Evolutionary conservation across 1,284 basidiomycete species (phyloP).

Genomic region (Cutaneotrichosporon mucoides): DNA sequence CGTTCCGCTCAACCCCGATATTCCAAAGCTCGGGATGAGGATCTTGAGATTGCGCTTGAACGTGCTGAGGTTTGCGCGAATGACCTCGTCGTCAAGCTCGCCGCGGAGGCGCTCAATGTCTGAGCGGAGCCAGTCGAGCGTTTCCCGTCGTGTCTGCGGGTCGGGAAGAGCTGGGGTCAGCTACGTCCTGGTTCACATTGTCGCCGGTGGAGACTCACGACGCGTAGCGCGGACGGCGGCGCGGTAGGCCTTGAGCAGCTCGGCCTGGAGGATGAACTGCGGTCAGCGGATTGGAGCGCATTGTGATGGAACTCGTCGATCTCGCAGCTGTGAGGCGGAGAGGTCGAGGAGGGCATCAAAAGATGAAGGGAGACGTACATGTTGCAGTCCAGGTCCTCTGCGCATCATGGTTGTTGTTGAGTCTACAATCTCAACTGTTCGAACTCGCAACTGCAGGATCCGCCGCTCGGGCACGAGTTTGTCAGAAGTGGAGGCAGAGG

Average conservation of each 20-base stretch:
- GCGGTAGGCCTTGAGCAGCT: slow-evolving; percentile 43
- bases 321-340: background rate
- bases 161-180: slow-evolving; percentile 42
- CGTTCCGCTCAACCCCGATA: slow-evolving; percentile 26
- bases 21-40: slow-evolving; percentile 33
- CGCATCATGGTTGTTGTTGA: background rate
- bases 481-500: too few species aligned
- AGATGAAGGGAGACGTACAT: slow-evolving; percentile 23
- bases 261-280: slow-evolving; percentile 46
- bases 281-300: background rate
- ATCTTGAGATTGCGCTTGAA: slow-evolving; percentile 39
- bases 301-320: background rate
- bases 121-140: slow-evolving; percentile 43
- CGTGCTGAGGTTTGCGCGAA: slow-evolving; percentile 7
- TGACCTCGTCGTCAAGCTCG: slow-evolving; percentile 35
- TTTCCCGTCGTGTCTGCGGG: slow-evolving; percentile 40
- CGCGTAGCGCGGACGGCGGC: slow-evolving; percentile 43
- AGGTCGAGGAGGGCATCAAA: background rate
- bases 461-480: too few species aligned
- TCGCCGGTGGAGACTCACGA: slow-evolving; percentile 28
- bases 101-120: slow-evolving; percentile 40
- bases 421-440: too few species aligned
- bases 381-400: slow-evolving; percentile 30
- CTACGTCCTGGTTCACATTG: background rate
- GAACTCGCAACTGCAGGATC: too few species aligned